Percentiles rank a stretch among this genome's conserved stretches.
phyloP scores from a whole-genome alignment of 2,329 filamentous ascomycete genomes.

The Diaporthe sp. region DNA sequence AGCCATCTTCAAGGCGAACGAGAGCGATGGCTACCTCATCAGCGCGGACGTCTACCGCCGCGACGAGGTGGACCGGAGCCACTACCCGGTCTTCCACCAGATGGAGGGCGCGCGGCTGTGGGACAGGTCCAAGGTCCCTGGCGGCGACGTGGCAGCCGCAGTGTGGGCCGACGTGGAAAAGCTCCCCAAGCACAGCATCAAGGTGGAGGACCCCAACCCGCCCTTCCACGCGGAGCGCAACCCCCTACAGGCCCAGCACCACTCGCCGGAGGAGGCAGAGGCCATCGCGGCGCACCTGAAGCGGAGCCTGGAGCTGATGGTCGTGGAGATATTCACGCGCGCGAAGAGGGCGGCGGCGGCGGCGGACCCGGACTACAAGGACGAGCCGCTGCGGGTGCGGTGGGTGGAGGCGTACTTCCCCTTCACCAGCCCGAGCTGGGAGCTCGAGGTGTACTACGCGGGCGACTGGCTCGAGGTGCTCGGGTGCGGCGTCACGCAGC shows the following conservation, averaged over 20 bases:
- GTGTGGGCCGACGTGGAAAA: constrained; percentile 78
- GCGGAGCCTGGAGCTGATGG: constrained; percentile 87
- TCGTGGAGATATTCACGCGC: constrained; percentile 87
- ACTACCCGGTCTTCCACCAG: constrained; percentile 98
- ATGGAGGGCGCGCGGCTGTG: constrained; percentile 96
- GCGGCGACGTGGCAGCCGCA: constrained; percentile 70
- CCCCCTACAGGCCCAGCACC: constrained; percentile 80
- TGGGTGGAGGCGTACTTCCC: constrained; percentile 99
- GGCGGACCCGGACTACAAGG: constrained; percentile 61
- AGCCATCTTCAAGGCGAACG: constrained; percentile 80
- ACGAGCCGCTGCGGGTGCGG: constrained; percentile 84
- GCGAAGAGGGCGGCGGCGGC: constrained; percentile 75
- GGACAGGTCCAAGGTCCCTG: constrained; percentile 75
- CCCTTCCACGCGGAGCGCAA: constrained; percentile 83
- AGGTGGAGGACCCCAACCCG: constrained; percentile 87
- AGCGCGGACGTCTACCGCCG: constrained; percentile 95
- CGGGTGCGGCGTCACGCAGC: constrained; percentile 91
- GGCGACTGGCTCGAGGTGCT: constrained; percentile 97
- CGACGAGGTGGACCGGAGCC: constrained; percentile 93
- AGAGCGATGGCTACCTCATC: constrained; percentile 86
- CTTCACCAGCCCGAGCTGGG: constrained; percentile 95
- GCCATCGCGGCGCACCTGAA: constrained; percentile 90
- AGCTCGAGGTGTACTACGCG: constrained; percentile 94
- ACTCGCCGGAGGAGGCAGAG: constrained; percentile 82
- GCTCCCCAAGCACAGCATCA: constrained; percentile 79